Base-by-base conservation (phyloP, 805 yeast genomes). In the Alloascoidea hylecoeti region DNA sequence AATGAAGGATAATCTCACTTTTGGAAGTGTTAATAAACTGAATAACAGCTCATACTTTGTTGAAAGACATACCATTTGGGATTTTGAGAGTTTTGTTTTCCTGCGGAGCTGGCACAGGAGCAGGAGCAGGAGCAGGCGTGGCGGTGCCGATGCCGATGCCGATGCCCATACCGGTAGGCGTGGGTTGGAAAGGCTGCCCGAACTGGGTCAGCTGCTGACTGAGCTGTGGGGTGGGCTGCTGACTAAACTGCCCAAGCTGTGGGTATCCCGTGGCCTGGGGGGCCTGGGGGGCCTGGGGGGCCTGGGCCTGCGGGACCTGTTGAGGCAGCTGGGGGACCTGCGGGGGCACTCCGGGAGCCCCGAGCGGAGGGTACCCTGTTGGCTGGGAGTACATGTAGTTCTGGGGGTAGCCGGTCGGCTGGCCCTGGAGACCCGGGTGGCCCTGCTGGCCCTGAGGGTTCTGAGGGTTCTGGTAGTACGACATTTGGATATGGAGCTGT, bases 1-100 rank as follows among this genome's bases (percentile, higher is more conserved):
- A 44, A 89, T 73, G 53, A 89, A 89, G 6, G 95, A 76, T 38
- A 89, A 64, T 46, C 96, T 71, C 42, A 83, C 81, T 46, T 38
- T 13, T 17, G 14, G 27, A 38, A 5, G 5, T 15, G 35, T 9
- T 9, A 16, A 6, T 39, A 28, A 12, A 15, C 12, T n/a, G 6
- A 16, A 15, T 13, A 38, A 16, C 6, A 38, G 5, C 18, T 12
- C n/a, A 16, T 15, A 40, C 15, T 4, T 13, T 15, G n/a, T 4
- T 14, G 17, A 34, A 15, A 16, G 18, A 17, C 46, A 35, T 46
- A 45, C 49, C 45, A 35, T 37, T 44, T 16, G 61, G 60, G 38
- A 56, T 46, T 35, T 50, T 49, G 33, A 41, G 34, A 15, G 41
- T 15, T 16, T 33, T 18, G 17, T 38, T 17, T n/a, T 35, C 30